Evolutionary conservation across 2,329 filamentous ascomycete species (phyloP), one percentile per base, ranked within the genome.

Genomic region (Plenodomus lindquistii): DNA sequence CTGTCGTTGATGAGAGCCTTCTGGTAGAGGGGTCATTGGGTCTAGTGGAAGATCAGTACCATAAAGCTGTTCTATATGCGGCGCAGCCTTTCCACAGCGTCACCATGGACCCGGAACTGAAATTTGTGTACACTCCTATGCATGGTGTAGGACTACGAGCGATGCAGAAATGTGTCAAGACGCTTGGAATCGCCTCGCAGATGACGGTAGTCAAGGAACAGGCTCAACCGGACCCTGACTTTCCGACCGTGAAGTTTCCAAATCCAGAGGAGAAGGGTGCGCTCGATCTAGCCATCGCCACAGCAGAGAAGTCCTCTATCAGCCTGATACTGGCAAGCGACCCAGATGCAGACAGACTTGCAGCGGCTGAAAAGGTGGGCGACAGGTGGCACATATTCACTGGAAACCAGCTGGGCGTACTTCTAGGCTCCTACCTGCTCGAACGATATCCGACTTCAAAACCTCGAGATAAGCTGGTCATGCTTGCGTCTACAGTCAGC

Each of bases 241-340:
- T 87, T 46, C 81, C 83, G 0, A 86, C 84, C 0, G 82, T 86
- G 13, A 77, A 78, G 20, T 86, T 86, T 53, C 84, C 84, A 0
- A 87, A 87, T 56, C 84, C 84, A 0, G 84, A 87, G 63, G 84
- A 87, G 60, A 79, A 79, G 47, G 84, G 84, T 6, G 83, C 84
- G 2, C 69, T 87, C 11, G 78, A 85, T 58, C 72, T 85, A 27
- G 81, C 84, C 1, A 82, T 84, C 41, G 63, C 76, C 52, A 78
- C 78, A 3, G 84, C 83, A 21, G 77, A 83, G 38, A 66, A 70
- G 41, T 62, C 77, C 16, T 73, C 72, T 16, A 76, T 78, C 48
- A 69, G 67, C 5, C 63, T 86, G 35, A 79, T 86, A 31, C 69
- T 87, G 21, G 84, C 84, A 10, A 85, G 82, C 57, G 84, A 87